A percentile compares a stretch with the other conserved stretches of the same genome.
Conservation (phyloP, 768 basidiomycete genomes). For the Atractiella rhizophila region DNA sequence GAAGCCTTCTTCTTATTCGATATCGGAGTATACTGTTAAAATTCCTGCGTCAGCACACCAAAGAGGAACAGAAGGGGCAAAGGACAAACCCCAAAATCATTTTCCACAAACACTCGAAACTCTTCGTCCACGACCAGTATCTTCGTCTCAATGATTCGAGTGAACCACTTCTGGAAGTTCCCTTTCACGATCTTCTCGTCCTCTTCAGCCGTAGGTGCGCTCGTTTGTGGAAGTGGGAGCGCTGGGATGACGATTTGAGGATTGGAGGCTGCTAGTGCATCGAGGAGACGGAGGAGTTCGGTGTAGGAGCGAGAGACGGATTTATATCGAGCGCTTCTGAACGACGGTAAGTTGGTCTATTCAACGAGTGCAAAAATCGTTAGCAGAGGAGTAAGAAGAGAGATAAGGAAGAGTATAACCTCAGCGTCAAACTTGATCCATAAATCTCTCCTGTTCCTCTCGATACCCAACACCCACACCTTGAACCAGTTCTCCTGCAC, state of each 20-base stretch:
- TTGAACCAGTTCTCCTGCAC: too few species aligned
- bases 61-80: background rate
- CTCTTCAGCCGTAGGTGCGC: slow-evolving; percentile 90
- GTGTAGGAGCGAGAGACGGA: slow-evolving; percentile 68
- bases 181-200: slow-evolving; percentile 87
- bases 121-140: slow-evolving; percentile 77
- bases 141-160: slow-evolving; percentile 72
- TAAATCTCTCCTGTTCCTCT: slow-evolving; percentile 83
- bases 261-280: slow-evolving; percentile 62
- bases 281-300: slow-evolving; percentile 85
- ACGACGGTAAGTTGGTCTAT: slow-evolving; percentile 83
- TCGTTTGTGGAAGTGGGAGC: slow-evolving; percentile 82
- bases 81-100: slow-evolving; percentile 66
- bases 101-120: slow-evolving; percentile 78
- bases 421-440: slow-evolving; percentile 85
- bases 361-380: background rate
- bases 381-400: background rate
- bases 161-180: slow-evolving; percentile 84
- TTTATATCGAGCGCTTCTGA: slow-evolving; percentile 10
- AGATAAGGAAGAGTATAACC: slow-evolving; percentile 25
- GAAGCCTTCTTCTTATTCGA: slow-evolving; percentile 40
- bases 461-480: slow-evolving; percentile 71
- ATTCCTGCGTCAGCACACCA: background rate
- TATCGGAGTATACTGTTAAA: slow-evolving; percentile 31
- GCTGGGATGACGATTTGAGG: slow-evolving; percentile 94